A percentile compares a stretch with the other conserved stretches of the same genome.
Evolutionary conservation across 1,139 yeast species (phyloP).

Genomic region (Taphrina communis): DNA sequence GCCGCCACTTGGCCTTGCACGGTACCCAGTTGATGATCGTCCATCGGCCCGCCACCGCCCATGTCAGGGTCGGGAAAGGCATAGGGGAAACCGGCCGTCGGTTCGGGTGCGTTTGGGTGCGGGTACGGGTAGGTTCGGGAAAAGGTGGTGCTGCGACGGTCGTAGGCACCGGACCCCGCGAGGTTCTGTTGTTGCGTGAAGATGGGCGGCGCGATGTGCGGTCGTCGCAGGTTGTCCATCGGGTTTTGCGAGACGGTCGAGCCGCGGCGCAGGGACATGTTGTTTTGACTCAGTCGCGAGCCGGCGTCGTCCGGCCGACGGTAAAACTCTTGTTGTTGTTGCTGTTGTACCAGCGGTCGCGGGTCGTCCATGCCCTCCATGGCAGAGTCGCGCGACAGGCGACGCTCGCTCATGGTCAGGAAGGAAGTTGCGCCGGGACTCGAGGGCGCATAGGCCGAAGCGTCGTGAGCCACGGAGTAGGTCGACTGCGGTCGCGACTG

Average conservation of each 20-base stretch:
- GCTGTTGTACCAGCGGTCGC: conserved; percentile 16
- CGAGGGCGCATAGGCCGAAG: conserved; percentile 36
- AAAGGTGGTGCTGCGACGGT: conserved; percentile 27
- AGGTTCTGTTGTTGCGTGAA: conserved; percentile 32
- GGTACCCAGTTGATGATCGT: no score
- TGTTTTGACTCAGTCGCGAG: conserved; percentile 24
- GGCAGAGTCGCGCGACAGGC: conserved; percentile 36
- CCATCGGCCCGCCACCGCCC: conserved; percentile 7
- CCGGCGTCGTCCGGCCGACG: conserved; percentile 37
- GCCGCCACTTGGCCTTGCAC: no score
- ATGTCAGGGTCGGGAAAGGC: conserved; percentile 44
- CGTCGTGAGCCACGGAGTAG: conserved; percentile 26
- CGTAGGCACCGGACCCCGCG: conserved; percentile 3
- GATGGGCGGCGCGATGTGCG: conserved; percentile 40
- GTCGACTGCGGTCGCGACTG: conserved; percentile 39
- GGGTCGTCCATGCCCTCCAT: conserved; percentile 40
- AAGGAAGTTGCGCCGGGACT: conserved; percentile 37
- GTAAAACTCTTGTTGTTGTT: conserved; percentile 12
- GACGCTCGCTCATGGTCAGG: conserved; percentile 40
- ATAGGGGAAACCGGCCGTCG: conserved; percentile 43
- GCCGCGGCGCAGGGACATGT: conserved; percentile 36
- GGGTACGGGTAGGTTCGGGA: conserved; percentile 54
- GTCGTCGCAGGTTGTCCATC: conserved; percentile 35
- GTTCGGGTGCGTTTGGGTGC: conserved; percentile 45
- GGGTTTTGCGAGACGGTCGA: conserved; percentile 33